Percentiles rank a stretch among this genome's conserved stretches.
phyloP scores from a whole-genome alignment of 805 yeast genomes.

The Teunomyces cretensis region DNA sequence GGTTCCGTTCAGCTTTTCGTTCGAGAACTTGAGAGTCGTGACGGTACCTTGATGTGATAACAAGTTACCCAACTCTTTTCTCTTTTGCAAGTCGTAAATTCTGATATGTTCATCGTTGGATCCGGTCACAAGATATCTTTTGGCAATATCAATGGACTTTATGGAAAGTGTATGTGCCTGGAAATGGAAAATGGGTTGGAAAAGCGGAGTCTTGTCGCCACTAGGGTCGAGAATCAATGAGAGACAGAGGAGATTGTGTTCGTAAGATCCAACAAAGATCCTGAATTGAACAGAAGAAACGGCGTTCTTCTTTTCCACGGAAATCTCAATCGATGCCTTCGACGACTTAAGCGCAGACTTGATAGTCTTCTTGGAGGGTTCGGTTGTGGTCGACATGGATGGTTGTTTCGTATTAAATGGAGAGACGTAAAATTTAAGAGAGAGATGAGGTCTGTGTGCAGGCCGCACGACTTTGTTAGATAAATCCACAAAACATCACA shows the following conservation, averaged over 20 bases:
- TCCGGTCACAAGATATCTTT: constrained; percentile 86
- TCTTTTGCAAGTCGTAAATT: constrained; percentile 87
- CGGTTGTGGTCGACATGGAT: not conserved
- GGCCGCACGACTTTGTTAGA: no score
- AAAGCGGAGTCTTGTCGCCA: constrained; percentile 52
- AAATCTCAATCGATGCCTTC: constrained; percentile 1
- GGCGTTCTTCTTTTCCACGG: not conserved
- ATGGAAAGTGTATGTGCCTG: constrained; percentile 91
- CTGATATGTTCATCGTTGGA: constrained; percentile 94
- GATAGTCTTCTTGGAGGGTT: not conserved
- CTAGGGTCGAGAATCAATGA: constrained; percentile 60
- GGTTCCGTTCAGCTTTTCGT: constrained; percentile 31
- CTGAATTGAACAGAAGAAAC: constrained; percentile 49
- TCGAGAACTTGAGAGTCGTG: constrained; percentile 70
- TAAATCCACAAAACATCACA: no score
- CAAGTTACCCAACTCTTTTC: constrained; percentile 90
- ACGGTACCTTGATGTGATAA: constrained; percentile 88
- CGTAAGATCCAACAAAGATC: constrained; percentile 92
- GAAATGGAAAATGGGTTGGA: constrained; percentile 93
- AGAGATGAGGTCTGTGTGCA: constrained; percentile 2
- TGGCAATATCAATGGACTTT: constrained; percentile 78
- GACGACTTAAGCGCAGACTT: constrained; percentile 3
- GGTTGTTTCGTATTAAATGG: not conserved
- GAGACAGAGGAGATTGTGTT: constrained; percentile 84
- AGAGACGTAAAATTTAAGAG: not conserved